Evolutionary conservation across 495 filamentous ascomycete species (phyloP), one percentile per base, ranked within the genome.

Genomic region (Diplogelasinospora grovesii): DNA sequence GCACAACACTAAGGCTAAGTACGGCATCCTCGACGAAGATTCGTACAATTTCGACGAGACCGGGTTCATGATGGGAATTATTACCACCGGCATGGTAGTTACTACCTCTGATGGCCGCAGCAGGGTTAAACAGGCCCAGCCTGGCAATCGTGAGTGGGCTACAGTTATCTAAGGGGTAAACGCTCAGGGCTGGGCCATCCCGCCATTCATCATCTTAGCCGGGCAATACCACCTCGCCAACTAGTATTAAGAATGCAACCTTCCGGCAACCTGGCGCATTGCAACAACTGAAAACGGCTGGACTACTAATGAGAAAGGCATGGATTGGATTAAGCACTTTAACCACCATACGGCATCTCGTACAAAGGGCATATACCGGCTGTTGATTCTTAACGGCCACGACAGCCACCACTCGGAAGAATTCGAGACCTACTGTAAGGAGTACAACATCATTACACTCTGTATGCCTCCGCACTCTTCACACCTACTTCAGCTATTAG

Each of bases 11-110:
- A 3, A 10, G 15, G 25, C 16, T 1, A 40, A 29, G 11, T 40
- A 40, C 26, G 24, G 15, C 15, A 40, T 29, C 24, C 15, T 20
- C 4, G 11, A 40, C 10, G 2, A 10, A 2, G 37, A 40, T n/a
- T 20, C 30, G 14, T 66, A 67, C 41, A 74, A 71, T 46, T 70
- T 73, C 46, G 53, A 73, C 46, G 54, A 73, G 47, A 63, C 57
- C 36, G 52, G 61, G 8, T 60, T 69, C 49, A 45, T 57, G 37
- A 69, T 70, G 45, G 61, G 57, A 7, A 39, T 65, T 33, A 56
- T 61, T 36, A 15, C 31, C 13, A 43, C 45, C 38, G 43, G 23
- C 22, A 60, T 54, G 45, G 57, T 67, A 30, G 43, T 65, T 32
- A 66, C 45, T 27, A 15, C 21, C 22, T 32, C 53, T 30, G 46